A percentile compares a stretch with the other conserved stretches of the same genome.
phyloP scores from a whole-genome alignment of 805 yeast species.

The Ogataea degrootiae region DNA sequence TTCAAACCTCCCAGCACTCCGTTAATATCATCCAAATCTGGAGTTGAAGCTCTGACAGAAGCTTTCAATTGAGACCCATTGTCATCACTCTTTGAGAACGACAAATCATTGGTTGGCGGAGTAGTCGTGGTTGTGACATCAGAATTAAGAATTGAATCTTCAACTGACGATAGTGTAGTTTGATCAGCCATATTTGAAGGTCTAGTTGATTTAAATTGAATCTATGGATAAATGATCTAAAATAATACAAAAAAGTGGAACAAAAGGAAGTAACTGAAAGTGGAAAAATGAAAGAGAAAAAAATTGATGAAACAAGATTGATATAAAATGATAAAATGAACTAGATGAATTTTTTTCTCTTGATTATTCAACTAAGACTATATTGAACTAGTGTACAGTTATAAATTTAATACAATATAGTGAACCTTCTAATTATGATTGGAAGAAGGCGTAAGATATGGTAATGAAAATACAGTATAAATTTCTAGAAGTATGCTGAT shows the following conservation, averaged over 20 bases:
- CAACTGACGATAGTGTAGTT: conserved; percentile 30
- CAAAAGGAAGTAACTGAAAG: neutral
- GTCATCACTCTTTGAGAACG: conserved; percentile 10
- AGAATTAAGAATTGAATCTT: conserved; percentile 23
- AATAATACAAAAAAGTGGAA: no score
- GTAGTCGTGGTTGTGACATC: conserved; percentile 28
- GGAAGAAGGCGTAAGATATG: neutral
- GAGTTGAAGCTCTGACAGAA: conserved; percentile 6
- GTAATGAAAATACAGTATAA: neutral
- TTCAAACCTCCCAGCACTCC: conserved; percentile 44
- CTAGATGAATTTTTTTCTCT: no score
- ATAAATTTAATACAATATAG: neutral
- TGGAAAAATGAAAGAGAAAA: conserved; percentile 1
- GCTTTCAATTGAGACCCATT: neutral
- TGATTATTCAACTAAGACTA: neutral
- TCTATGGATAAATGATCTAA: no score
- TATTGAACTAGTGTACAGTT: conserved; percentile 1
- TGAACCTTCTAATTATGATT: neutral
- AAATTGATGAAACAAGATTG: neutral
- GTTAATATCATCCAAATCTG: conserved; percentile 37
- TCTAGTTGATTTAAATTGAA: neutral
- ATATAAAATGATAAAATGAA: neutral
- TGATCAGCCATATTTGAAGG: conserved; percentile 28
- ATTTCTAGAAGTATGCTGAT: neutral
- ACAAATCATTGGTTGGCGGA: conserved; percentile 28